Evolutionary conservation across 495 filamentous ascomycete genomes (phyloP), one percentile per base, ranked within the genome.

Genomic region (Usnea hakonensis): DNA sequence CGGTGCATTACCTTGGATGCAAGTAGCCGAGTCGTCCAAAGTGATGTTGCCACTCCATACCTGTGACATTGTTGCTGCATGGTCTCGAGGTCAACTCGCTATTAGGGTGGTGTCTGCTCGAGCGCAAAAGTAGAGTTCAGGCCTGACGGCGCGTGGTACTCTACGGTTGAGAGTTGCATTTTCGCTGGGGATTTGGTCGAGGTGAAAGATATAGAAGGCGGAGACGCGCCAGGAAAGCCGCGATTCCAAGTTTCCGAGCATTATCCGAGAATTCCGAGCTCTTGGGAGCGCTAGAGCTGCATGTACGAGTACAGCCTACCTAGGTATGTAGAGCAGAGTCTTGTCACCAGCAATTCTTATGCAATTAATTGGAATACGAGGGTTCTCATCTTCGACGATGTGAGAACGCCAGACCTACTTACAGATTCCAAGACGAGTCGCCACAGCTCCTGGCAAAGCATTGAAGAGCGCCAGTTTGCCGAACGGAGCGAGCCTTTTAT

Each of bases 41-140:
- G 36, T 53, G 37, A 65, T 62, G 37, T 33, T 41, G 37, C 64
- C 64, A 23, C 37, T 62, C 64, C 64, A 65, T 57, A 46, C 40
- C 26, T 56, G 38, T 10, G 38, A 48, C 50, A 61, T 65, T 35
- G 38, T 37, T 37, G 19, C 53, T 23, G 33, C 54, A 62, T 62
- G 28, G 37, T 40, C 30, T 11, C 41, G 2, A 11, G 13, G 59
- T 17, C 48, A 10, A 21, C 9, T 3, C 9, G 5, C 28, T 55
- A 61, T 19, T 28, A 36, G 37, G 30, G 59, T 37, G 13, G 36
- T 50, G 17, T 9, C 8, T 36, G 48, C 59, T 55, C 32, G 38
- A 28, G n/a, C 17, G 40, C 10, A 1, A 33, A 2, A 32, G 13
- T 0, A 33, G 14, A 5, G 9, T n/a, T 19, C 17, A 35, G 11